Evolutionary conservation across 768 basidiomycete genomes (phyloP).

Genomic region (Tephrocybe sp.): DNA sequence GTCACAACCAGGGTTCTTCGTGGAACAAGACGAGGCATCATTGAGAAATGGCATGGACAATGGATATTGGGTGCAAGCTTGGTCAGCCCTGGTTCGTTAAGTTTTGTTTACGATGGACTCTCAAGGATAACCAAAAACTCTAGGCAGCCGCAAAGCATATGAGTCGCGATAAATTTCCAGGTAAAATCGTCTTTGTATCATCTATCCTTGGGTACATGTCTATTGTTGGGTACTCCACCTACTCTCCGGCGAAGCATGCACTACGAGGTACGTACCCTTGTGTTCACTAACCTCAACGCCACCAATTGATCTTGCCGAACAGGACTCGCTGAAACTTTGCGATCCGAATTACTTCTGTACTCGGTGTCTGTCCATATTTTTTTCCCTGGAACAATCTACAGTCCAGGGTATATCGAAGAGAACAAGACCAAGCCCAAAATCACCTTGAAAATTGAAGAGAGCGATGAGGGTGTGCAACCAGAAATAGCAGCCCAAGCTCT

Average conservation of each 20-base stretch:
- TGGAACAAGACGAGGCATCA: constrained; percentile 63
- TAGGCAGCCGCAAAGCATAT: constrained; percentile 71
- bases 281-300: constrained; percentile 1
- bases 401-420: constrained; percentile 75
- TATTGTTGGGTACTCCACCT: constrained; percentile 76
- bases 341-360: constrained; percentile 78
- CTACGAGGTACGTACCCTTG: constrained; percentile 67
- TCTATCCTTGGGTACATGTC: constrained; percentile 78
- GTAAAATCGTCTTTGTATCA: constrained; percentile 76
- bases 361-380: constrained; percentile 77
- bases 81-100: constrained; percentile 49
- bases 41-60: constrained; percentile 46
- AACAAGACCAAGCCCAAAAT: constrained; percentile 76
- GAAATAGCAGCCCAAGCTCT: constrained; percentile 61
- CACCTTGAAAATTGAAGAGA: constrained; percentile 73
- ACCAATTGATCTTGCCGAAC: not conserved
- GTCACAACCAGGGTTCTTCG: constrained; percentile 67
- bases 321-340: constrained; percentile 87
- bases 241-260: constrained; percentile 85
- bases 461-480: constrained; percentile 61
- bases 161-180: constrained; percentile 49
- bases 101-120: too few species aligned
- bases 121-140: constrained; percentile 27
- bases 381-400: constrained; percentile 80
- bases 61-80: constrained; percentile 51